Base-by-base conservation (phyloP, 2,329 filamentous ascomycete genomes). In the Venturia carpophila region DNA sequence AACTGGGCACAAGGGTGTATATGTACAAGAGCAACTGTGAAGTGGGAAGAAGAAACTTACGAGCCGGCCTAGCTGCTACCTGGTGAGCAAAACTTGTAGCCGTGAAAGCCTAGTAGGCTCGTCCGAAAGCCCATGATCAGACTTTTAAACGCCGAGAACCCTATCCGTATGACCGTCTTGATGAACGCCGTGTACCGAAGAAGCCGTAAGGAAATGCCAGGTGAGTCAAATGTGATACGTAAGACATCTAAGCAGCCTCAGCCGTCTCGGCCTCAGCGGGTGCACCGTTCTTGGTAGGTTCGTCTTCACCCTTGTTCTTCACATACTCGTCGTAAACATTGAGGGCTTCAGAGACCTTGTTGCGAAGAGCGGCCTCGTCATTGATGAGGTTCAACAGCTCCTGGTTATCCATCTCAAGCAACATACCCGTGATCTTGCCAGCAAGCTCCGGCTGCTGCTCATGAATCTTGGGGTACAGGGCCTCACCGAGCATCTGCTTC, bases 391-490 rank as follows among this genome's bases (percentile, higher is more conserved):
- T 91, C 75, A 99, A 84, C 72, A 99, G 83, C 82, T 99, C 94
- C 66, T 83, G 77, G 80, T 97, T 97, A 73, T 97, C 94, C 94
- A 99, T 99, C 85, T 99, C 94, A 73, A 99, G 81, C 73, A 99
- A 89, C 94, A 99, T 99, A 80, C 94, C 94, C 68, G 94, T 99
- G 78, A 99, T 97, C 88, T 99, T 99, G 76, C 94, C 94, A 68
- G 94, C 94, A 73, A 99, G 84, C 73, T 97, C 92, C 67, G 92
- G 90, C 82, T 99, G 94, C 79, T 96, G 88, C 71, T 86, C 87
- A 78, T 92, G 87, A 74, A 99, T 97, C 89, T 97, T 99, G 75
- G 94, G 94, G 85, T 97, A 99, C 72, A 99, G 89, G 71, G 91
- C 88, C 82, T 99, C 94, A 77, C 94, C 94, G 65, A 99, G 87